phyloP scores from a whole-genome alignment of 345 rosid genomes.

The Noccaea caerulescens region DNA sequence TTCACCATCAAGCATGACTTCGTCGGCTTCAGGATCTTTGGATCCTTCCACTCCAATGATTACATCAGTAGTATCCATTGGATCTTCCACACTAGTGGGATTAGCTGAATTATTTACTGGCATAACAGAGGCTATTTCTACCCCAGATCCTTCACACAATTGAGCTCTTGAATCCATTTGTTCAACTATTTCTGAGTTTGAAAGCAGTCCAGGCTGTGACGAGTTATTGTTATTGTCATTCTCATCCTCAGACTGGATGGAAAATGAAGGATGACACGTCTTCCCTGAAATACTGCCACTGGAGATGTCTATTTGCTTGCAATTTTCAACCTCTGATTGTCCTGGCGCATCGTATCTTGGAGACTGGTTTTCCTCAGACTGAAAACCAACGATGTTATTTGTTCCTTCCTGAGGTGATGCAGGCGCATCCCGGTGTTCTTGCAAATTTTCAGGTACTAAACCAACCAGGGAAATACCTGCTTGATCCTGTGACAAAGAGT shows the following conservation, averaged over 20 bases:
- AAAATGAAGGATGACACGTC: conserved; percentile 11
- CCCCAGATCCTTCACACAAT: not conserved
- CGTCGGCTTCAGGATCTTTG: not conserved
- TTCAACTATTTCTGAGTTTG: conserved; percentile 22
- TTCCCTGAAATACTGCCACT: not conserved
- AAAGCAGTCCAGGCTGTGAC: not conserved
- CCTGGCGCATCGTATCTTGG: not conserved
- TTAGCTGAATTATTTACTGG: not conserved
- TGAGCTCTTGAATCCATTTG: conserved; percentile 6
- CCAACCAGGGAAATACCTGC: conserved; percentile 30
- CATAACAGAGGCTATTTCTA: conserved; percentile 1
- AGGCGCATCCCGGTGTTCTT: conserved; percentile 29
- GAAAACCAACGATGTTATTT: not conserved
- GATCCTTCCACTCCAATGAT: not conserved
- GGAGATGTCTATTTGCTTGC: conserved; percentile 14
- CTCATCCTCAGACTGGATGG: conserved; percentile 29
- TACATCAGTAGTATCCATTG: conserved; percentile 15
- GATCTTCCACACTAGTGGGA: conserved; percentile 26
- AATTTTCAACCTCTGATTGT: not conserved
- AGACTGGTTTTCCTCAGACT: conserved; percentile 21
- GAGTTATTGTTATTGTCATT: conserved; percentile 2
- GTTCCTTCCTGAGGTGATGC: conserved; percentile 23
- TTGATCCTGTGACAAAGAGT: conserved; percentile 20
- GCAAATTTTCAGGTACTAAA: conserved; percentile 27
- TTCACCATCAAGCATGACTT: not conserved